Evolutionary conservation across 768 basidiomycete species (phyloP).

Genomic region (Myochromella boudieri): DNA sequence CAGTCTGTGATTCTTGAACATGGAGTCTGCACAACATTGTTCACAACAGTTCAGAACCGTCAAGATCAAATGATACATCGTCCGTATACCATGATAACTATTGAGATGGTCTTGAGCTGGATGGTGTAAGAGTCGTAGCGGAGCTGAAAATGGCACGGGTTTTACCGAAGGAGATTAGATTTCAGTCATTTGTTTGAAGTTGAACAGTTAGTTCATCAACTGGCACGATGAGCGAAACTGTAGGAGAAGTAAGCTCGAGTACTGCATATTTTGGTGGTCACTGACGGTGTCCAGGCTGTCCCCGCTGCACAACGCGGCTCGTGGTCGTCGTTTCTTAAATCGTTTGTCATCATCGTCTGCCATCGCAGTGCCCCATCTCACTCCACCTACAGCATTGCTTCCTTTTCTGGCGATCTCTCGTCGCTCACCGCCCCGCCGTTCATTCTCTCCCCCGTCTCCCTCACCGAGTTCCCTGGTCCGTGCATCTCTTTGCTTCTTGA

Average conservation of each 20-base stretch:
- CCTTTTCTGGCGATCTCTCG: constrained; percentile 86
- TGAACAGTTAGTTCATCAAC: too few species aligned
- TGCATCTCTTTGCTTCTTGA: constrained; percentile 7
- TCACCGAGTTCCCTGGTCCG: constrained; percentile 90
- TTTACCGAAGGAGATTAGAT: too few species aligned
- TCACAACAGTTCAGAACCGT: too few species aligned
- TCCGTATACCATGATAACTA: too few species aligned
- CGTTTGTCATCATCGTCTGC: constrained; percentile 46
- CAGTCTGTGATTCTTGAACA: too few species aligned
- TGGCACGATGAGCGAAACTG: constrained; percentile 21
- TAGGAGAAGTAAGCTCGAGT: constrained; percentile 24
- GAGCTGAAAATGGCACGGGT: too few species aligned
- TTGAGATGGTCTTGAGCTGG: too few species aligned
- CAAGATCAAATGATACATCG: too few species aligned
- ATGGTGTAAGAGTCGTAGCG: too few species aligned
- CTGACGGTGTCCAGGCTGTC: constrained; percentile 51
- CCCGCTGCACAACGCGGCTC: constrained; percentile 81
- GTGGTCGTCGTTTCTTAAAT: constrained; percentile 91
- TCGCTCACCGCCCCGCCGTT: constrained; percentile 85
- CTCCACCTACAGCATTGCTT: constrained; percentile 59
- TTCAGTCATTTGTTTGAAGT: too few species aligned
- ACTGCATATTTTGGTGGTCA: neutral
- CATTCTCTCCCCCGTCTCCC: constrained; percentile 87
- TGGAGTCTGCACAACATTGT: too few species aligned
- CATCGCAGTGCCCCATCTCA: constrained; percentile 9